Conservation (phyloP, 108 stramenopile species). For the Cyclostephanos tholiformis region DNA sequence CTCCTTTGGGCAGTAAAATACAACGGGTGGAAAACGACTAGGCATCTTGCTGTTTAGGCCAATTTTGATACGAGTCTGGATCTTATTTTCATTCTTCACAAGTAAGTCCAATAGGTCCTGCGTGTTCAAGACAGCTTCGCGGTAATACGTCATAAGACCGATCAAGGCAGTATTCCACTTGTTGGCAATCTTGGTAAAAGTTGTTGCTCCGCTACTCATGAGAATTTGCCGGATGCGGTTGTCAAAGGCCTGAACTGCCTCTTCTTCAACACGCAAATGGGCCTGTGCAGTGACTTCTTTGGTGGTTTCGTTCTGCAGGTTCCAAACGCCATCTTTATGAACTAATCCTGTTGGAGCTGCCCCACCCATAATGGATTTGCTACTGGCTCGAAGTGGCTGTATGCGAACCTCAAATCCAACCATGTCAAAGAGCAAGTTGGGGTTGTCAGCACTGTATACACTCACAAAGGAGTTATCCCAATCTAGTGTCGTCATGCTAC, state of each 20-base stretch:
- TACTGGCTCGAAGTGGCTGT: constrained; percentile 84
- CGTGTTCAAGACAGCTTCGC: constrained; percentile 99
- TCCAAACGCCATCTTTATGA: constrained; percentile 99
- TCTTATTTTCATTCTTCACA: constrained; percentile 99
- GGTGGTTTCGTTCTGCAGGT: constrained; percentile 97
- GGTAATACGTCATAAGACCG: constrained; percentile 98
- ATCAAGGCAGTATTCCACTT: constrained; percentile 99
- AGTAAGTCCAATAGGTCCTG: constrained; percentile 96
- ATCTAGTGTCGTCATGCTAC: constrained; percentile 95
- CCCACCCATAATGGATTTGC: constrained; percentile 64
- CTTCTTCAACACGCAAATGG: constrained; percentile 92
- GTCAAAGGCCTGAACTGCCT: constrained; percentile 93
- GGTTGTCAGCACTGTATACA: constrained; percentile 98
- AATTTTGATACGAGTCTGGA: constrained; percentile 99
- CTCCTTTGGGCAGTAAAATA: constrained; percentile 97
- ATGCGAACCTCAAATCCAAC: constrained; percentile 98
- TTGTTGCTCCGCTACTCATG: constrained; percentile 98
- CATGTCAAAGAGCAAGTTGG: constrained; percentile 99
- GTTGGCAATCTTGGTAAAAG: constrained; percentile 99
- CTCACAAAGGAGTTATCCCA: constrained; percentile 99
- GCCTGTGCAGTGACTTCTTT: constrained; percentile 99
- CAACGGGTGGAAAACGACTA: constrained; percentile 90
- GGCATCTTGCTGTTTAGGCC: constrained; percentile 99
- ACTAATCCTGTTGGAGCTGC: constrained; percentile 53
- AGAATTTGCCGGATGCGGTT: constrained; percentile 98